Evolutionary conservation across 306 rosid genomes (phyloP), one percentile per base, ranked within the genome.

Genomic region (Pachyrhizus erosus): DNA sequence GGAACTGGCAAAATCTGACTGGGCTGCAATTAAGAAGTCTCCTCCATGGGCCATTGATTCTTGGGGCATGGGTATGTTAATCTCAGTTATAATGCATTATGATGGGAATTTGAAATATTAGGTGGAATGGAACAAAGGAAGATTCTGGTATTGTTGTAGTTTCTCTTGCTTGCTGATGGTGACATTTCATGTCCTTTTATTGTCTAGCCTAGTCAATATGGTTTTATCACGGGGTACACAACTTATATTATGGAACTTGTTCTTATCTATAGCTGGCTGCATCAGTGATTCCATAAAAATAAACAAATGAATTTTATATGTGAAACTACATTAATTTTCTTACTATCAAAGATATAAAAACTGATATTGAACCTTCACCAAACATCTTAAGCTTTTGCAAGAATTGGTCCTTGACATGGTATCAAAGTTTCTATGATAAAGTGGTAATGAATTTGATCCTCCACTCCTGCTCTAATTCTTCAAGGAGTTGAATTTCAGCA

Each of bases 1-100:
- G 91, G 99, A 96, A 86, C 83, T 93, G 86, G 83, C 85, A 78
- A 96, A 96, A 87, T 96, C 98, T 57, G 99, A 96, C 90, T 92
- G 93, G 98, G 92, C 88, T 77, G 92, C 79, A 18, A 82, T 96
- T 18, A 92, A 89, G 88, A 96, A 93, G 87, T 93, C 97, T 87
- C 98, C 99, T 77, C 92, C 94, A 17, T 96, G 98, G 97, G 82
- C 98, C 85, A 87, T 91, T 83, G 99, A 96, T 91, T 96, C 99
- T 82, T 96, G 99, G 99, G 99, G 99, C 54, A 87, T 96, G 92
- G 99, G 99, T 96, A 90, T 79, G 92, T 81, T 75, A 80, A 52
- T 84, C 80, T 84, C 57, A 57, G 67, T 70, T 51, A 54, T 42
- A 67, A 67, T 84, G 46, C 45, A 40, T 51, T 72, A 42, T 43